These are phyloP conservation scores for Apiotrichum veenhuisii DNA, from an alignment of 1,284 basidiomycete genomes.

Conservation along the genomic window DNA sequence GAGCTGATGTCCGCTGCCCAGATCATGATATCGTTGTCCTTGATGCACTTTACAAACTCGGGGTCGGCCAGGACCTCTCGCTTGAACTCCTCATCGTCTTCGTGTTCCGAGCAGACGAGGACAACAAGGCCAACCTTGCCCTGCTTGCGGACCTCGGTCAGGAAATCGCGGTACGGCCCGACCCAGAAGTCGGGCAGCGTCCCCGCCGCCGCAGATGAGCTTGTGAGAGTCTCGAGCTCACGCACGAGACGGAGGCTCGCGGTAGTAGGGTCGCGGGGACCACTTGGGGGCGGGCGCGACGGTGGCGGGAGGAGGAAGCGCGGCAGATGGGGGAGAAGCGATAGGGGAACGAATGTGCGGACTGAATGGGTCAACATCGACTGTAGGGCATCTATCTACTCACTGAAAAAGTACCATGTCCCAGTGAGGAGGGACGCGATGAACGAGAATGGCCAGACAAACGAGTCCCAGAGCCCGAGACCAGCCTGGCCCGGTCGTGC, in stretches of 20 bases:
- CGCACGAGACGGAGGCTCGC: constrained; percentile 35
- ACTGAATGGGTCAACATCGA: constrained; percentile 22
- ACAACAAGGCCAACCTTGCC: constrained; percentile 72
- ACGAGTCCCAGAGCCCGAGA: constrained; percentile 22
- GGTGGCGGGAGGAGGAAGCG: constrained; percentile 44
- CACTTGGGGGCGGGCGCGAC: constrained; percentile 18
- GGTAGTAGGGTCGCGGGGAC: constrained; percentile 33
- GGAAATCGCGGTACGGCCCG: constrained; percentile 76
- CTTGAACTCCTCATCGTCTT: constrained; percentile 82
- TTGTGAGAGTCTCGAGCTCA: constrained; percentile 39
- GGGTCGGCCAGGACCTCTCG: constrained; percentile 74
- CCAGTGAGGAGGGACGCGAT: constrained; percentile 38
- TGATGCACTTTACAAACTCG: constrained; percentile 62
- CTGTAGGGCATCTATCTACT: constrained; percentile 15
- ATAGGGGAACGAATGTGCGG: constrained; percentile 44
- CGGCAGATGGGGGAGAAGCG: constrained; percentile 42
- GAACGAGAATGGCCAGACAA: constrained; percentile 38
- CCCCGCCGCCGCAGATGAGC: constrained; percentile 25
- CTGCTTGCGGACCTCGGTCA: constrained; percentile 67
- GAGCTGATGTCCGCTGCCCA: constrained; percentile 83
- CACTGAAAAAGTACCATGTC: constrained; percentile 48
- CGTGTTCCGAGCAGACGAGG: constrained; percentile 85
- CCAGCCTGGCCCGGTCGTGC: constrained; percentile 4
- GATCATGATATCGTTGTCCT: constrained; percentile 66
- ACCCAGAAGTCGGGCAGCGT: constrained; percentile 72